phyloP scores from a whole-genome alignment of 2,329 filamentous ascomycete species.

The Trichoderma sp. region DNA sequence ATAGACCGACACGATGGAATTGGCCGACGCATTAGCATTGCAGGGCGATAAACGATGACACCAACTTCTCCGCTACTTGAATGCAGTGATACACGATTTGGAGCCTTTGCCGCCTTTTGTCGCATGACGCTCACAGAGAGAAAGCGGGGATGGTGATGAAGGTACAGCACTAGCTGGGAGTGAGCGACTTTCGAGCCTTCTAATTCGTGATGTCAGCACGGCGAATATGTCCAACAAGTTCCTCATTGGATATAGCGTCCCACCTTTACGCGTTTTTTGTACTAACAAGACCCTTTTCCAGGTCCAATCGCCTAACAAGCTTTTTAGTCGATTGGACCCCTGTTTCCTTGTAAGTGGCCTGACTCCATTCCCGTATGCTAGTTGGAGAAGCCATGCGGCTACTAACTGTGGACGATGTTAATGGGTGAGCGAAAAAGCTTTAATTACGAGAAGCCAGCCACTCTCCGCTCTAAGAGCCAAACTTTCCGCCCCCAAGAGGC shows the following conservation, averaged over 20 bases:
- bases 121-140: not conserved
- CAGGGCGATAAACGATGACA: not conserved
- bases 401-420: too few species aligned
- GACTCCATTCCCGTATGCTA: too few species aligned
- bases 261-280: not conserved
- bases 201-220: not conserved
- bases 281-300: not conserved
- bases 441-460: too few species aligned
- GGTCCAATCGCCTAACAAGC: too few species aligned
- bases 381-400: too few species aligned
- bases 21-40: too few species aligned
- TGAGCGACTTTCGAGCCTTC: not conserved
- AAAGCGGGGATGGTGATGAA: not conserved
- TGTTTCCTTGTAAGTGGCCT: too few species aligned
- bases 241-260: not conserved
- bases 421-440: too few species aligned
- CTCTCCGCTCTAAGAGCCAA: too few species aligned
- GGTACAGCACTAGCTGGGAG: not conserved
- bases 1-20: too few species aligned
- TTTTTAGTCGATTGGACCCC: too few species aligned
- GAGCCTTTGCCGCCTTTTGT: not conserved
- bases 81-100: not conserved
- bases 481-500: too few species aligned
- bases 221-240: not conserved
- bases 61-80: not conserved